Conservation (phyloP, 2,329 filamentous ascomycete genomes). For the Grosmannia serpens region DNA sequence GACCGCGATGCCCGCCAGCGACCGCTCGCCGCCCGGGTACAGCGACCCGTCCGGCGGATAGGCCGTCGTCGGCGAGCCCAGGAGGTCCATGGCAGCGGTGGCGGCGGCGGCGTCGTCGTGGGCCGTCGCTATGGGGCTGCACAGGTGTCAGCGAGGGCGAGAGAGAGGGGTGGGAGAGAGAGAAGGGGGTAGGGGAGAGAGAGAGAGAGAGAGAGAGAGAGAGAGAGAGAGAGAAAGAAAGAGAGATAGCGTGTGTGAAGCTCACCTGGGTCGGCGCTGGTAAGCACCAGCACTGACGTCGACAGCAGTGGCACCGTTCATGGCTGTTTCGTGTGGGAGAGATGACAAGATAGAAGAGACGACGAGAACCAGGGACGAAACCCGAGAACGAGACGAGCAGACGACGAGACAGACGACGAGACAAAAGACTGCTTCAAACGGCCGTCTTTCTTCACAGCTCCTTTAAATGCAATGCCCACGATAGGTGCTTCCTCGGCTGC, state of each 20-base stretch:
- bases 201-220: neutral
- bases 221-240: neutral
- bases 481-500: too few relatives aligned
- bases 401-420: too few relatives aligned
- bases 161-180: too few relatives aligned
- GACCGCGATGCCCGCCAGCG: slow-evolving; percentile 47
- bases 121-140: neutral
- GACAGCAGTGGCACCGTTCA: neutral
- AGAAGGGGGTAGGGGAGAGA: neutral
- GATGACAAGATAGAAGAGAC: neutral
- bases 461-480: too few relatives aligned
- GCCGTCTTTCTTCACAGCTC: too few relatives aligned
- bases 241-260: neutral
- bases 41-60: slow-evolving; percentile 19
- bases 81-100: neutral
- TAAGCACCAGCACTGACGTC: neutral
- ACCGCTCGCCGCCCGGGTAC: slow-evolving; percentile 38
- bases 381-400: too few relatives aligned
- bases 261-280: neutral
- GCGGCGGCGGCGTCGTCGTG: neutral
- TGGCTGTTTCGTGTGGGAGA: neutral
- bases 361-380: neutral
- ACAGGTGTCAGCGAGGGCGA: too few relatives aligned
- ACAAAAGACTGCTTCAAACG: too few relatives aligned
- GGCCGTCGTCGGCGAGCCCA: slow-evolving; percentile 10